These are phyloP conservation scores for Oryza brachyantha DNA, from an alignment of 176 grass and related monocot genomes.

Conservation along the genomic window DNA sequence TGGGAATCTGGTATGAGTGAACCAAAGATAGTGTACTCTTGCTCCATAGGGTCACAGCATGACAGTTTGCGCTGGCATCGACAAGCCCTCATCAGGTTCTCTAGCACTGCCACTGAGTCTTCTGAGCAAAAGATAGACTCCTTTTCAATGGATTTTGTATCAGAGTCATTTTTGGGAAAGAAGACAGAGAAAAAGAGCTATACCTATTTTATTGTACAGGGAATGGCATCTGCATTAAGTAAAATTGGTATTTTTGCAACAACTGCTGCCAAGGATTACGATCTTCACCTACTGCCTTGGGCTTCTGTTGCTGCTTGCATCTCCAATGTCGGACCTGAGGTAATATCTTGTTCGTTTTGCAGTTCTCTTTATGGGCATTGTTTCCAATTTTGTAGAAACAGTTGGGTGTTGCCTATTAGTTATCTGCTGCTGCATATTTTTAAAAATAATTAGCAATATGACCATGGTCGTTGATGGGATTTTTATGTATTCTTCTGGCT, in stretches of 20 bases:
- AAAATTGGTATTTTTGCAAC: conserved; percentile 81
- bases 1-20: conserved; percentile 68
- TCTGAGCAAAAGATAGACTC: conserved; percentile 58
- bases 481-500: neutral
- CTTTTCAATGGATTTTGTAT: conserved; percentile 72
- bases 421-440: neutral
- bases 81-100: conserved; percentile 76
- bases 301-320: conserved; percentile 95
- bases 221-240: conserved; percentile 78
- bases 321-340: conserved; percentile 55
- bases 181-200: conserved; percentile 63
- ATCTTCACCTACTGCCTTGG: conserved; percentile 90
- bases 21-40: conserved; percentile 74
- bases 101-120: conserved; percentile 39
- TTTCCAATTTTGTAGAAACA: conserved; percentile 12
- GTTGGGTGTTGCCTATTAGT: conserved; percentile 4
- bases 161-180: conserved; percentile 49
- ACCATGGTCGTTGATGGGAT: neutral
- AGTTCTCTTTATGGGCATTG: neutral
- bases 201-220: conserved; percentile 78
- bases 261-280: conserved; percentile 80
- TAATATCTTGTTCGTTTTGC: conserved; percentile 33
- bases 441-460: neutral
- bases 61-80: conserved; percentile 70
- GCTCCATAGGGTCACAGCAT: conserved; percentile 54